These are phyloP conservation scores for Ceratocystis diversiconidia DNA, from an alignment of 2,329 filamentous ascomycete species.

Conservation along the genomic window DNA sequence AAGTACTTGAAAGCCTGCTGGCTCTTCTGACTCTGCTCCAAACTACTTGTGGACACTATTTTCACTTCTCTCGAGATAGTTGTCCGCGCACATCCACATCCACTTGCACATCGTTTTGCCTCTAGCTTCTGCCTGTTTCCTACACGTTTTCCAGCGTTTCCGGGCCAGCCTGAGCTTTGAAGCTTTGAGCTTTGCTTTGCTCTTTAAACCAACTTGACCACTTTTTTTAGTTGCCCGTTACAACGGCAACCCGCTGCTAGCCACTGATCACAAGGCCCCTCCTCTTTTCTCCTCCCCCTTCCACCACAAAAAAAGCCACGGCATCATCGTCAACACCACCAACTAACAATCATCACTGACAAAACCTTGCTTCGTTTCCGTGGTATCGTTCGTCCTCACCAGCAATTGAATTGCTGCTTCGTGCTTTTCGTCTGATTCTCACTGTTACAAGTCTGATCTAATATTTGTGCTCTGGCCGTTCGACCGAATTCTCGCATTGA, in stretches of 20 bases:
- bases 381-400: background rate
- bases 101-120: background rate
- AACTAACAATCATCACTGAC: background rate
- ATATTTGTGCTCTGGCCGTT: slow-evolving; percentile 10
- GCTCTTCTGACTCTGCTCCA: slow-evolving; percentile 8
- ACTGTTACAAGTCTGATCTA: background rate
- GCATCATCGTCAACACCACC: background rate
- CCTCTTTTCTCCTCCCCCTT: background rate
- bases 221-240: background rate
- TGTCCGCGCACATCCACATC: background rate
- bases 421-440: slow-evolving; percentile 11
- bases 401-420: slow-evolving; percentile 13
- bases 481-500: slow-evolving; percentile 17
- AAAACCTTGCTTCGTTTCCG: background rate
- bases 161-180: background rate
- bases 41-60: background rate
- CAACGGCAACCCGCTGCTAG: background rate
- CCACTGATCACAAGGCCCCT: slow-evolving; percentile 2
- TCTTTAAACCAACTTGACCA: background rate
- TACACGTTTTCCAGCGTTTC: background rate
- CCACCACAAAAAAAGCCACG: slow-evolving; percentile 1
- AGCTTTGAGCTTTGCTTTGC: background rate
- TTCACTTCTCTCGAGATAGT: slow-evolving; percentile 8
- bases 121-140: background rate
- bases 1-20: slow-evolving; percentile 14